Evolutionary conservation across 1,284 basidiomycete species (phyloP).

Genomic region (Malassezia brasiliensis): DNA sequence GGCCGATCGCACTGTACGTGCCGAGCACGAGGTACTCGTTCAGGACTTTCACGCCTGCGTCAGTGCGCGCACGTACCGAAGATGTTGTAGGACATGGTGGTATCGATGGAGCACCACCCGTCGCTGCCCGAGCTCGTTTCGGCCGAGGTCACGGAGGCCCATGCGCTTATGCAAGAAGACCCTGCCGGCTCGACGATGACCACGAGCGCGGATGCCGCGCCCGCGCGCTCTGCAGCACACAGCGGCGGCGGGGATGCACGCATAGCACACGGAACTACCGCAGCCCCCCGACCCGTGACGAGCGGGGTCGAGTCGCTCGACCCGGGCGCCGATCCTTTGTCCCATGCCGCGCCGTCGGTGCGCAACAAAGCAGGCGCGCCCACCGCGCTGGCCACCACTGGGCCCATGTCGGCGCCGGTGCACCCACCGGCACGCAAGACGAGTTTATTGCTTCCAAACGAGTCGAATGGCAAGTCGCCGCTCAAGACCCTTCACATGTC

Average conservation of each 20-base stretch:
- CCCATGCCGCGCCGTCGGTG: neutral
- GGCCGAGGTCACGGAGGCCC: neutral
- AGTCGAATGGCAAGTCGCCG: neutral
- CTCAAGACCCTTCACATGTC: neutral
- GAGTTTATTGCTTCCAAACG: neutral
- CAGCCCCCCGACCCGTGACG: too few species aligned
- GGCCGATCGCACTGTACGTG: slow-evolving; percentile 31
- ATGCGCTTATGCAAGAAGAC: slow-evolving; percentile 5
- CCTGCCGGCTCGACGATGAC: neutral
- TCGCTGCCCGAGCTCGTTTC: neutral
- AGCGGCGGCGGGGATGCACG: too few species aligned
- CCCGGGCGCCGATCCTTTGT: neutral
- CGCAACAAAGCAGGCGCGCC: neutral
- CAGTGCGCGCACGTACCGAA: slow-evolving; percentile 26
- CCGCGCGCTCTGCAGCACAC: too few species aligned
- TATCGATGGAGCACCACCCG: neutral
- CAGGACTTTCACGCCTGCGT: slow-evolving; percentile 33
- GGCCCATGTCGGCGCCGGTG: neutral
- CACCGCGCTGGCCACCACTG: neutral
- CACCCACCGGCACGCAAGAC: neutral
- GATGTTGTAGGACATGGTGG: slow-evolving; percentile 40
- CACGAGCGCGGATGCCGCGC: neutral
- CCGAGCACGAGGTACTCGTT: slow-evolving; percentile 44
- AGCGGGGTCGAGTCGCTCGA: neutral
- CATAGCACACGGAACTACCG: too few species aligned